Evolutionary conservation across 2,329 filamentous ascomycete species (phyloP).

Genomic region (Myriosclerotinia duriaeana): DNA sequence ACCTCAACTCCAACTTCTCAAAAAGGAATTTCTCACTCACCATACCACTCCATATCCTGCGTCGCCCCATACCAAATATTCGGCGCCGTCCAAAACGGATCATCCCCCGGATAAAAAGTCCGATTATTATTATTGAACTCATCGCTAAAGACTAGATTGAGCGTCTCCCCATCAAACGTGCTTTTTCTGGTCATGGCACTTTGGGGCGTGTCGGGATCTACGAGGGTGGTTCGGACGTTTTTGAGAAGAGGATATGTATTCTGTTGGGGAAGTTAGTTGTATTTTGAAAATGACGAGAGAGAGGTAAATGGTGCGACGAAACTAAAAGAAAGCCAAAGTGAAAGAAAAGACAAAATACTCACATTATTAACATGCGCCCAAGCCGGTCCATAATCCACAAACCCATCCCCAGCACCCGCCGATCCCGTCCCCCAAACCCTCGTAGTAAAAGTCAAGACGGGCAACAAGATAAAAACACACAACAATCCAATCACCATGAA

Average conservation of each 20-base stretch:
- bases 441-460: conserved; percentile 48
- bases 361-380: conserved; percentile 51
- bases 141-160: conserved; percentile 55
- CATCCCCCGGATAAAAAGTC: conserved; percentile 57
- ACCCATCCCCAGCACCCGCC: neutral
- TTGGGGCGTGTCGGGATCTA: conserved; percentile 53
- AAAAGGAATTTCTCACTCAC: conserved; percentile 2
- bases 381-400: conserved; percentile 29
- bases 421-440: conserved; percentile 17
- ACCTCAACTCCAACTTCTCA: too few relatives aligned
- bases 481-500: conserved; percentile 51
- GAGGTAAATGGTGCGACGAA: too few relatives aligned
- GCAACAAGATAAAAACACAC: conserved; percentile 52
- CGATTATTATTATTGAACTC: conserved; percentile 54
- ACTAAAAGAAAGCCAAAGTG: too few relatives aligned
- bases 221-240: conserved; percentile 49
- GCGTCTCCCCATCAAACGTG: conserved; percentile 46
- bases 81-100: conserved; percentile 54
- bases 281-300: too few relatives aligned
- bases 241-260: conserved; percentile 48
- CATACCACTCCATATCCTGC: conserved; percentile 45
- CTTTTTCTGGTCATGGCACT: conserved; percentile 47
- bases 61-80: conserved; percentile 57
- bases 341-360: neutral
- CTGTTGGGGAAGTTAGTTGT: neutral